Base-by-base conservation (phyloP, 2,329 filamentous ascomycete genomes). In the Graphilbum ipis-grandicollis region DNA sequence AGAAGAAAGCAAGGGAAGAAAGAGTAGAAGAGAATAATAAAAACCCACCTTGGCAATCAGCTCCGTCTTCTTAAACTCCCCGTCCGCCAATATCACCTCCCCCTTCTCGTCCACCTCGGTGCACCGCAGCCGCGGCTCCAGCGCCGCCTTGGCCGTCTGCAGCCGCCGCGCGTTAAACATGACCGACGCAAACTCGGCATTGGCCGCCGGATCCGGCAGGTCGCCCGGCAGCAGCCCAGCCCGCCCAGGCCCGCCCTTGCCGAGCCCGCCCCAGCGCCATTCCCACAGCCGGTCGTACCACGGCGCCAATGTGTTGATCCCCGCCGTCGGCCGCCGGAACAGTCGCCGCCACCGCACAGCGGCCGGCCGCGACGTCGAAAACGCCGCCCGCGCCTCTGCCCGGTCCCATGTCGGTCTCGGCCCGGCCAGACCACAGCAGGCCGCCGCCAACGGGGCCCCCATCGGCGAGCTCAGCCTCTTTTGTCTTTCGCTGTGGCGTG, bases 41-140 rank as follows among this genome's bases (percentile, higher is more conserved):
- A 28, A 28, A 28, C 14, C 6, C 9, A 28, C 26, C 26, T 90
- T 94, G 37, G 86, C 85, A 55, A 94, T 96, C 33, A 98, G 65
- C 60, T 98, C 90, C 50, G 76, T 90, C 66, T 98, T 98, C 60
- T 90, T 92, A 58, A 94, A 96, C 56, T 96, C 90, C 41, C 85
- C 84, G 52, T 92, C 92, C 17, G 93, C 80, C 40, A 96, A 64
- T 17, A 88, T 92, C 19, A 94, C 85, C 48, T 92, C 80, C 30
- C 90, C 90, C 50, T 82, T 74, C 54, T 86, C 84, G 49, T 96
- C 85, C 41, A 96, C 82, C 56, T 98, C 90, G 1, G 90, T 98
- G 53, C 90, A 98, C 37, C 90, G 71, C 46, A 98, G 63, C 41
- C 84, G 77, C 22, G 86, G 72, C 55, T 94, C 85, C 39, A 88